phyloP scores from a whole-genome alignment of 2,329 filamentous ascomycete genomes.

The Knufia fluminis region DNA sequence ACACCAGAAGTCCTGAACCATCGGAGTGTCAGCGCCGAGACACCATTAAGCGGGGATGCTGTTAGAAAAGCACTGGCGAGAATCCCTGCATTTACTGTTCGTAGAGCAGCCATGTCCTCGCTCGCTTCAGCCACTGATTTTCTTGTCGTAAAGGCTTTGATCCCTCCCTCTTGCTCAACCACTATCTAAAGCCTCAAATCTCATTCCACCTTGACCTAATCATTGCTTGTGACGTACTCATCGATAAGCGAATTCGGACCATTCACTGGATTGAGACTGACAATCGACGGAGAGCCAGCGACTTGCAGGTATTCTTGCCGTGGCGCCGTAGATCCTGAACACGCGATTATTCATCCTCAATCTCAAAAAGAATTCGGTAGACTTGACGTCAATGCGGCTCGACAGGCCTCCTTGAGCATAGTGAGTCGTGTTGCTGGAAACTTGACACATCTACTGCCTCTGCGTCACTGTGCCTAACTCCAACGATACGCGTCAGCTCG shows the following conservation, averaged over 20 bases:
- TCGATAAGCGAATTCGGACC: not conserved
- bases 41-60: too few species aligned
- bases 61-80: too few species aligned
- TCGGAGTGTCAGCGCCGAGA: too few species aligned
- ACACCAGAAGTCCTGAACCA: too few species aligned
- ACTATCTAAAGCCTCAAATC: too few species aligned
- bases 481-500: too few species aligned
- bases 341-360: not conserved
- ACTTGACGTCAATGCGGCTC: not conserved
- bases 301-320: not conserved
- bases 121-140: too few species aligned
- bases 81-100: too few species aligned
- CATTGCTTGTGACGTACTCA: not conserved
- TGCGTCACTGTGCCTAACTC: too few species aligned
- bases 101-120: too few species aligned
- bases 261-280: not conserved
- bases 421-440: not conserved
- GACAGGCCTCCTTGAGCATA: not conserved
- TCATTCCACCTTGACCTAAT: not conserved
- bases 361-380: not conserved
- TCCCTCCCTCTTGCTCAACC: too few species aligned
- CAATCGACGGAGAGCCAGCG: not conserved
- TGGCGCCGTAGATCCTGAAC: not conserved
- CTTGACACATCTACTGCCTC: not conserved
- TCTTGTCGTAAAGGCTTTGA: too few species aligned